Evolutionary conservation across 2,329 filamentous ascomycete species (phyloP), one percentile per base, ranked within the genome.

Genomic region (Hortaea sp.): DNA sequence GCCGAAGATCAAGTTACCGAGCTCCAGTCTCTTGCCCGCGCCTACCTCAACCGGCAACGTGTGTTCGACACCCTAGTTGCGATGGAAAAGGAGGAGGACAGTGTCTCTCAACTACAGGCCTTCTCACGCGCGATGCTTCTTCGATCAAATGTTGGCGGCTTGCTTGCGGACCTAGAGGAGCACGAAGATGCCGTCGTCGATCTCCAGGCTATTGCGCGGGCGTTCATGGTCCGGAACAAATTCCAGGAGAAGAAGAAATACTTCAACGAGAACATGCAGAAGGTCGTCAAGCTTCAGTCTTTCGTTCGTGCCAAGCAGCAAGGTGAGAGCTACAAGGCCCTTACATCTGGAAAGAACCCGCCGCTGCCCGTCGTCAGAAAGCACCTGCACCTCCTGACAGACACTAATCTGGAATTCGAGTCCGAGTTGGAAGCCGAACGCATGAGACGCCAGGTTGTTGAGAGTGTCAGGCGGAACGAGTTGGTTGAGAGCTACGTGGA

Each of bases 331-430:
- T 98, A 98, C 74, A 95, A 95, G 76, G 95, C 87, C 63, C 75
- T 98, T 53, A 97, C 89, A 2, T 89, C 82, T 30, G 94, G 92
- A 50, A 95, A 95, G 69, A 97, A 97, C 62, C 92, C 92, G 27
- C 92, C 92, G 0, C 88, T 98, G 49, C 88, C 88, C 35, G 95
- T 94, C 0, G 87, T 98, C 62, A 95, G 97, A 72, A 94, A 94
- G 63, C 98, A 98, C 63, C 88, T 98, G 2, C 92, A 98, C 65
- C 75, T 98, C 34, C 80, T 98, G 47, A 98, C 97, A 60, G 92
- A 98, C 66, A 97, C 88, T 59, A 90, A 95, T 61, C 95, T 98
- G 59, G 92, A 98, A 63, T 98, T 98, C 67, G 94, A 98, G 62
- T 90, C 97, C 64, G 92, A 98, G 64, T 83, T 98, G 43, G 92